Conservation (phyloP, 768 basidiomycete species). For the Suillus subluteus region DNA sequence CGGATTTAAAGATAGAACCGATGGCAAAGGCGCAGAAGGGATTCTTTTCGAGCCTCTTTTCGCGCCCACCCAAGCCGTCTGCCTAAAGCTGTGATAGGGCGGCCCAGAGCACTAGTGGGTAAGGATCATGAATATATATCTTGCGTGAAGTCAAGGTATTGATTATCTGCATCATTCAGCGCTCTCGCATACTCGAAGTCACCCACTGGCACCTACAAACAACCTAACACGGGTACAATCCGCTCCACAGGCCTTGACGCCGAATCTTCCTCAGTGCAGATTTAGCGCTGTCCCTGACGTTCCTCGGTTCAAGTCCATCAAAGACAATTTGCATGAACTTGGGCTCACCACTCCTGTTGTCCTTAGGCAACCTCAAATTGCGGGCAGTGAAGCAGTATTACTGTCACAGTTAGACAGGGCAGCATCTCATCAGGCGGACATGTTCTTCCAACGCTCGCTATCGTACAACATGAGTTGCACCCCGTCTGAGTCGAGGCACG, state of each 20-base stretch:
- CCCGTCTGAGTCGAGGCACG: neutral
- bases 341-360: conserved; percentile 8
- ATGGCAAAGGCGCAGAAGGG: neutral
- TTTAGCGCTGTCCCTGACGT: neutral
- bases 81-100: neutral
- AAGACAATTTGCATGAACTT: conserved; percentile 11
- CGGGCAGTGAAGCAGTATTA: neutral
- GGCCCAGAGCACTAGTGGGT: neutral
- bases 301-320: conserved; percentile 10
- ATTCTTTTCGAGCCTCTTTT: neutral
- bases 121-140: neutral
- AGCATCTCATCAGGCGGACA: neutral
- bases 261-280: too few relatives aligned
- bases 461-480: neutral
- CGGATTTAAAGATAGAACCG: neutral
- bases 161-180: neutral
- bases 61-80: neutral
- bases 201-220: neutral
- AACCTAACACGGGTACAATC: neutral
- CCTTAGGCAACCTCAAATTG: conserved; percentile 2
- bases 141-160: neutral
- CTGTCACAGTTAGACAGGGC: neutral
- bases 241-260: neutral
- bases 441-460: neutral
- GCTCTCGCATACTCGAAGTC: neutral